Conservation (phyloP, 2,329 filamentous ascomycete genomes). For the Clarireedia sp. region DNA sequence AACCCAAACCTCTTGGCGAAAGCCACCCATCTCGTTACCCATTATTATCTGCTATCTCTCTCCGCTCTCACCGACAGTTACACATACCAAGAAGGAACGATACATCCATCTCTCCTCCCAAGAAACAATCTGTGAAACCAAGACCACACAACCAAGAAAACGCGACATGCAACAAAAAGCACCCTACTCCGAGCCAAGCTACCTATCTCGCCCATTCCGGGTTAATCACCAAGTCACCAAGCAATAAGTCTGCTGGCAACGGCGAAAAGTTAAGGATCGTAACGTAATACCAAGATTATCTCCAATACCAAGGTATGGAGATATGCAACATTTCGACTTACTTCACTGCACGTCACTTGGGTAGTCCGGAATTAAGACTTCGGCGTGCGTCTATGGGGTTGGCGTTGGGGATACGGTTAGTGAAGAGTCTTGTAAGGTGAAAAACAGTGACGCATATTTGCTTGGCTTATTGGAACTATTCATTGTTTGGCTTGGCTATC, state of each 20-base stretch:
- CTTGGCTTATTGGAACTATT: neutral
- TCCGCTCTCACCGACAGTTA: too few species aligned
- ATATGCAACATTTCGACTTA: neutral
- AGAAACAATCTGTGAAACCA: neutral
- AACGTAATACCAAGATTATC: slow-evolving; percentile 10
- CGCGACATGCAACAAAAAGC: slow-evolving; percentile 2
- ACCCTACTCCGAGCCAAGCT: neutral
- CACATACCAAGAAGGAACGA: neutral
- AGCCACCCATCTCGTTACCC: neutral
- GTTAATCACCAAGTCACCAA: neutral
- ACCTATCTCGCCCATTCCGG: neutral
- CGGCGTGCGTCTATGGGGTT: neutral
- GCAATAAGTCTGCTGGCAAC: neutral
- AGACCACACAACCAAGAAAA: slow-evolving; percentile 1
- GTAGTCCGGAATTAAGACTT: too few species aligned
- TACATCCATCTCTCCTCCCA: neutral
- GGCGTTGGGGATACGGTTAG: neutral
- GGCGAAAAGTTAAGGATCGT: neutral
- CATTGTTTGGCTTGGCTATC: neutral
- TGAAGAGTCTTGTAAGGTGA: neutral
- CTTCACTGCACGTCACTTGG: neutral
- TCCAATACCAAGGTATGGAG: slow-evolving; percentile 9
- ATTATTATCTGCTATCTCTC: too few species aligned
- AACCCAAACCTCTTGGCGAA: neutral
- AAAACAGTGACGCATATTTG: neutral